Conservation (phyloP, 2,329 filamentous ascomycete genomes). For the Pyrenochaeta sp. region DNA sequence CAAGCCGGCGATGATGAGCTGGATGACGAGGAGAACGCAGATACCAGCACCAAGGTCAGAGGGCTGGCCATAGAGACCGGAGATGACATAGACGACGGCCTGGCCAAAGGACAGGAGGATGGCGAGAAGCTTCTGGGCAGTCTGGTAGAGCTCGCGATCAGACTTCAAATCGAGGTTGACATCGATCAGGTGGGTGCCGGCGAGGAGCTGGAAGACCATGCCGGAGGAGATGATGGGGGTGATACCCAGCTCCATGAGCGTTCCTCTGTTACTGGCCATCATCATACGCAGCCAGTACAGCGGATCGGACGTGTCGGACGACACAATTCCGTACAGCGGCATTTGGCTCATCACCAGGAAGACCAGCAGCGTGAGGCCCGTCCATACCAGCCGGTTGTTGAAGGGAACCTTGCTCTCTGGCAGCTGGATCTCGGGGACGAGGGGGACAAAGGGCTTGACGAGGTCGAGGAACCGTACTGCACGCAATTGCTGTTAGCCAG, state of each 20-base stretch:
- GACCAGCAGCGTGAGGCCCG: constrained; percentile 80
- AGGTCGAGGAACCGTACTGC: constrained; percentile 98
- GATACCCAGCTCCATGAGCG: constrained; percentile 92
- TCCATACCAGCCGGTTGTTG: constrained; percentile 76
- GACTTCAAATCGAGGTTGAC: constrained; percentile 99
- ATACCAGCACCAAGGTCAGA: constrained; percentile 97
- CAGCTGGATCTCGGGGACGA: constrained; percentile 87
- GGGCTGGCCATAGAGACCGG: constrained; percentile 89
- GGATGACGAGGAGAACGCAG: constrained; percentile 96
- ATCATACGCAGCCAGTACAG: constrained; percentile 99
- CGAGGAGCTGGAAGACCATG: constrained; percentile 99
- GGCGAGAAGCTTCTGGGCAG: constrained; percentile 89
- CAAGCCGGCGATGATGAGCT: constrained; percentile 95
- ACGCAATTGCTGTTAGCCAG: constrained; percentile 32
- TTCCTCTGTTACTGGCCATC: constrained; percentile 97
- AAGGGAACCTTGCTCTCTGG: constrained; percentile 98
- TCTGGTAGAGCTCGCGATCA: constrained; percentile 99
- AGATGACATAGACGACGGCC: constrained; percentile 97
- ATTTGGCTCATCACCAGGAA: constrained; percentile 99
- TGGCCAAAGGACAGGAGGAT: constrained; percentile 98
- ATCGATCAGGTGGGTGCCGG: constrained; percentile 98
- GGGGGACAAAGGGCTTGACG: constrained; percentile 99
- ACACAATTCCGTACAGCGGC: constrained; percentile 95
- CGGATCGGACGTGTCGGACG: constrained; percentile 92
- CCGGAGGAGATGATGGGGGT: constrained; percentile 99